Conservation (phyloP, 768 basidiomycete genomes). For the Hydnum rufescens region DNA sequence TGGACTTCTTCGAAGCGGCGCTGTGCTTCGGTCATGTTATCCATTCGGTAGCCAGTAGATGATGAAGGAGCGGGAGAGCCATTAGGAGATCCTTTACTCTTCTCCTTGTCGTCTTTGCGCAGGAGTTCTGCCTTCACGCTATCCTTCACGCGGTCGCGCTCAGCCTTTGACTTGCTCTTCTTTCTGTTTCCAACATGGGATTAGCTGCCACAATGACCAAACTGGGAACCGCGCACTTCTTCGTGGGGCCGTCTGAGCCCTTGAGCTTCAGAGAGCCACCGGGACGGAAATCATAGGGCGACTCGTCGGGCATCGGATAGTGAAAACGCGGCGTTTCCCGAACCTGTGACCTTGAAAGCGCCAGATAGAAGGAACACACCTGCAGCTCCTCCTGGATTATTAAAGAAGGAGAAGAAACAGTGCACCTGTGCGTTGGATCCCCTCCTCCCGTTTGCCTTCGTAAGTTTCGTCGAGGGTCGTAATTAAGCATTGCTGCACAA, state of each 20-base stretch:
- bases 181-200: conserved; percentile 31
- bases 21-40: conserved; percentile 71
- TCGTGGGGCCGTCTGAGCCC: conserved; percentile 54
- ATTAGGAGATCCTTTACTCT: conserved; percentile 1
- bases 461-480: too few relatives aligned
- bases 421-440: neutral
- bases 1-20: conserved; percentile 77
- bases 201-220: neutral
- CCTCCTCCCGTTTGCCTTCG: neutral
- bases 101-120: conserved; percentile 19
- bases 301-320: conserved; percentile 17
- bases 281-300: conserved; percentile 68
- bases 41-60: conserved; percentile 11
- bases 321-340: too few relatives aligned
- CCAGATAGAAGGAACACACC: too few relatives aligned
- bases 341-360: too few relatives aligned
- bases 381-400: neutral
- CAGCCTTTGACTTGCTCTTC: conserved; percentile 49
- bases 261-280: conserved; percentile 84
- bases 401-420: neutral
- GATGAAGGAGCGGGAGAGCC: neutral
- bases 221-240: conserved; percentile 34
- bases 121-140: conserved; percentile 20
- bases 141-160: conserved; percentile 32
- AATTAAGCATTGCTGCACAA: too few relatives aligned